Evolutionary conservation across 2,329 filamentous ascomycete genomes (phyloP).

Genomic region (Podosphaera leucotricha): DNA sequence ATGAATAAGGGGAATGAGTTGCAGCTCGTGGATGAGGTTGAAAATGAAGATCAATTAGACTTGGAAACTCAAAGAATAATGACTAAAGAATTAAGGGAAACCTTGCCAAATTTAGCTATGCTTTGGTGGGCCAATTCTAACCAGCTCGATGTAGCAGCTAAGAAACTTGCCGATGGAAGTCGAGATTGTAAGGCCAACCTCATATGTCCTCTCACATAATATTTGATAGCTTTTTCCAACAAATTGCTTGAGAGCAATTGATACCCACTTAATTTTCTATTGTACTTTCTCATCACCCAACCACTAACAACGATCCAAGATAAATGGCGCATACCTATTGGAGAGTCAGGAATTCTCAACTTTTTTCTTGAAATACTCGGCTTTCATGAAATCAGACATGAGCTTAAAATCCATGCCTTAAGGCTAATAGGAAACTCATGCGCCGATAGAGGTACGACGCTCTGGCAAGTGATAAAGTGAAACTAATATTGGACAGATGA

Average conservation of each 20-base stretch:
- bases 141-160: slow-evolving; percentile 23
- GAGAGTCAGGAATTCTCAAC: slow-evolving; percentile 31
- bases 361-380: slow-evolving; percentile 28
- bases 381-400: slow-evolving; percentile 17
- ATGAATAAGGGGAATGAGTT: slow-evolving; percentile 2
- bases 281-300: neutral
- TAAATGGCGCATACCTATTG: slow-evolving; percentile 31
- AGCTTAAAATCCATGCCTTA: slow-evolving; percentile 29
- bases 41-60: slow-evolving; percentile 10
- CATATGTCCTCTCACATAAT: neutral
- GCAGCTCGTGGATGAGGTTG: slow-evolving; percentile 8
- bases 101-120: slow-evolving; percentile 12
- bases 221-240: neutral
- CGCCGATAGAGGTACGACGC: slow-evolving; percentile 29
- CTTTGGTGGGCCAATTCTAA: slow-evolving; percentile 20
- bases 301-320: slow-evolving; percentile 17
- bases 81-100: slow-evolving; percentile 11
- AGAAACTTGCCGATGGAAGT: slow-evolving; percentile 30
- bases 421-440: slow-evolving; percentile 38
- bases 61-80: slow-evolving; percentile 11
- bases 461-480: neutral
- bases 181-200: slow-evolving; percentile 24
- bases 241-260: neutral
- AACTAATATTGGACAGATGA: slow-evolving; percentile 21
- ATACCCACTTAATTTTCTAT: neutral